Percentiles rank a stretch among this genome's conserved stretches.
phyloP scores from a whole-genome alignment of 225 moss, liverwort and hornwort species.

The Anthoceros angustus region DNA sequence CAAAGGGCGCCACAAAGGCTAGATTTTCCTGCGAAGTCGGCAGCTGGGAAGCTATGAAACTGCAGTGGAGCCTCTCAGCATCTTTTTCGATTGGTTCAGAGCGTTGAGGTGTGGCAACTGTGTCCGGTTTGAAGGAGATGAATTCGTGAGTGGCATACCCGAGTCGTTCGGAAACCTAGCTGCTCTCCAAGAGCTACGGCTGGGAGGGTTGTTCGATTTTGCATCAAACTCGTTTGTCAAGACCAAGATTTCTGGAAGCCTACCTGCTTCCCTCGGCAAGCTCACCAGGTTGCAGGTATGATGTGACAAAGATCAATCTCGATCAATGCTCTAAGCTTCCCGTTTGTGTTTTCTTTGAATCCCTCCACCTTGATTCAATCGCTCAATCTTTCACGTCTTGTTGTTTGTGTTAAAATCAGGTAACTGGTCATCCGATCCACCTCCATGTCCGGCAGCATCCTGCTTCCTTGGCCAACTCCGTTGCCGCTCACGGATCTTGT shows the following conservation, averaged over 20 bases:
- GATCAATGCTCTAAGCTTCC: neutral
- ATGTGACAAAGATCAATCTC: neutral
- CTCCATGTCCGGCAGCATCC: conserved; percentile 10
- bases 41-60: too few relatives aligned
- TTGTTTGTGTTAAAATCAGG: neutral
- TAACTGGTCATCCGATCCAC: conserved; percentile 7
- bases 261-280: conserved; percentile 11
- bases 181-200: too few relatives aligned
- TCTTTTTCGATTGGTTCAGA: neutral
- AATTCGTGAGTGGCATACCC: too few relatives aligned
- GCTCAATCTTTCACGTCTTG: too few relatives aligned
- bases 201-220: neutral
- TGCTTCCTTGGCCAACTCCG: conserved; percentile 7
- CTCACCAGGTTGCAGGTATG: conserved; percentile 1
- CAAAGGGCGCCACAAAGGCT: too few relatives aligned
- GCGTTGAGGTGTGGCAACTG: neutral
- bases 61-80: neutral
- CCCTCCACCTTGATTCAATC: neutral
- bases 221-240: neutral
- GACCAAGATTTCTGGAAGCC: conserved; percentile 4
- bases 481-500: conserved; percentile 8
- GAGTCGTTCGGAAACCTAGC: too few relatives aligned
- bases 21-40: too few relatives aligned
- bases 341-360: neutral
- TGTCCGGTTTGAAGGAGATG: neutral